These are phyloP conservation scores for Patellifolia procumbens DNA, from an alignment of 179 eudicot species.

Conservation along the genomic window DNA sequence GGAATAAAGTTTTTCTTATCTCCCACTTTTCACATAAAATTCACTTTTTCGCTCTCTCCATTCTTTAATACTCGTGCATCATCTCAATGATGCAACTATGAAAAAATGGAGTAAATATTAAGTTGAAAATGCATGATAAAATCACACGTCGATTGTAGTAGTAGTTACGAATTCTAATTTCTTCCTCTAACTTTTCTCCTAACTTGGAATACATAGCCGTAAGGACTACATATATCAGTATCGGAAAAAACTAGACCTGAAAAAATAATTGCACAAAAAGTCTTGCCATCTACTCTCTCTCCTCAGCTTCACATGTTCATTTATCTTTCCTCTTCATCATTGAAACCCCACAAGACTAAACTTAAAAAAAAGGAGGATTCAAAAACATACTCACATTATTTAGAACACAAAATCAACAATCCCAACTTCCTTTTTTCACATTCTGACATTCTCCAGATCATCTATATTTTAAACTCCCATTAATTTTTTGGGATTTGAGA, in stretches of 20 bases:
- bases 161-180: too few relatives aligned
- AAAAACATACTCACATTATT: background rate
- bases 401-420: background rate
- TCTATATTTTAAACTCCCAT: background rate
- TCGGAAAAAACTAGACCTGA: background rate
- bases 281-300: constrained; percentile 25
- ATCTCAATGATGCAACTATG: constrained; percentile 23
- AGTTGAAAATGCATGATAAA: too few relatives aligned
- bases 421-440: constrained; percentile 9
- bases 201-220: too few relatives aligned
- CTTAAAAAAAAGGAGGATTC: background rate
- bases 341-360: constrained; percentile 30
- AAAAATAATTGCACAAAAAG: constrained; percentile 26
- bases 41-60: too few relatives aligned
- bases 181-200: too few relatives aligned
- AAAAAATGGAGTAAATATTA: too few relatives aligned
- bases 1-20: too few relatives aligned
- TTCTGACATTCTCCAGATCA: constrained; percentile 37
- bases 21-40: too few relatives aligned
- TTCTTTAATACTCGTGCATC: background rate
- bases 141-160: too few relatives aligned
- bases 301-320: constrained; percentile 35
- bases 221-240: too few relatives aligned
- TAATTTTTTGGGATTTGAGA: constrained; percentile 13
- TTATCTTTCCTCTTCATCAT: constrained; percentile 17